phyloP scores from a whole-genome alignment of 805 yeast genomes.

The Nadsonia fulvescens region DNA sequence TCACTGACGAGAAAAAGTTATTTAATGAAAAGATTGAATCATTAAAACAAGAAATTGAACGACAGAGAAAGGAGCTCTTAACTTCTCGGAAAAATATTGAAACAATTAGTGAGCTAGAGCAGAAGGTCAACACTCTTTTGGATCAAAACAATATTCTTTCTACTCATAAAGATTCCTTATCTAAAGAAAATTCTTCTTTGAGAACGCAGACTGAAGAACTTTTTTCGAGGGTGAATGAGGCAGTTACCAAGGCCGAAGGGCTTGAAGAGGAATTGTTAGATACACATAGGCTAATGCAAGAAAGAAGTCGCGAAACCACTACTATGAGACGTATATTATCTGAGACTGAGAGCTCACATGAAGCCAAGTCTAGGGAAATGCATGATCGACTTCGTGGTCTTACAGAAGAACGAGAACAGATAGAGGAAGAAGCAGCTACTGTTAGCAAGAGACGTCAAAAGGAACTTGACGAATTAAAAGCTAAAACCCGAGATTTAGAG shows the following conservation, averaged over 20 bases:
- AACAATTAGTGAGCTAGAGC: constrained; percentile 2
- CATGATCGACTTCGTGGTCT: constrained; percentile 31
- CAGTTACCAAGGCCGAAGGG: constrained; percentile 38
- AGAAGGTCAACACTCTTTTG: constrained; percentile 2
- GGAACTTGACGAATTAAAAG: constrained; percentile 45
- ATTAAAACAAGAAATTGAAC: constrained; percentile 1
- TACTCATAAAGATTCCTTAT: constrained; percentile 3
- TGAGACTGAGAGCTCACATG: constrained; percentile 48
- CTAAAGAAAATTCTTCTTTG: constrained; percentile 6
- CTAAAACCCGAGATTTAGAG: constrained; percentile 25
- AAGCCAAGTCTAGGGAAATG: constrained; percentile 34
- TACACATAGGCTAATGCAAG: constrained; percentile 52
- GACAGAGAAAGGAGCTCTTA: constrained; percentile 2
- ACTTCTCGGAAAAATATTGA: constrained; percentile 3
- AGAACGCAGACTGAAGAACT: constrained; percentile 18
- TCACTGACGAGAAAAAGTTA: constrained; percentile 8
- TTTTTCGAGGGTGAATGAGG: constrained; percentile 47
- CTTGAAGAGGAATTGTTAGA: constrained; percentile 75
- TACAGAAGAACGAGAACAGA: constrained; percentile 41
- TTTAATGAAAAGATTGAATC: constrained; percentile 3
- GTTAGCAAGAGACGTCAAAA: constrained; percentile 37
- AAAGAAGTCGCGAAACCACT: constrained; percentile 60
- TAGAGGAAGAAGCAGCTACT: constrained; percentile 35
- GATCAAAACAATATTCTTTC: constrained; percentile 4
- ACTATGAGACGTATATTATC: constrained; percentile 50